These are phyloP conservation scores for Gossypium rotundifolium DNA, from an alignment of 345 rosid species.

Conservation along the genomic window DNA sequence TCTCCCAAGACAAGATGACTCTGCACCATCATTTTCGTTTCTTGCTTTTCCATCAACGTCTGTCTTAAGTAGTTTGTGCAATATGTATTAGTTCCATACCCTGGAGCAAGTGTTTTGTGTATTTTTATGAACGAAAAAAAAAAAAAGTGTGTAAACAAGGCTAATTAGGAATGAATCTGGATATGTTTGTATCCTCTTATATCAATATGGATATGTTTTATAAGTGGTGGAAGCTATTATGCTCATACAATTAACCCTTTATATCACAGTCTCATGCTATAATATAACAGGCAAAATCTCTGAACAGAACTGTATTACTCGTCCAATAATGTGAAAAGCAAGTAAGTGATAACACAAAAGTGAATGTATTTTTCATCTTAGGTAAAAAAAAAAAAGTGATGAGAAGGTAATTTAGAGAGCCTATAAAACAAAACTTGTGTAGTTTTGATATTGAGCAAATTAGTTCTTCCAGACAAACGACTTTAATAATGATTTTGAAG, in stretches of 20 bases:
- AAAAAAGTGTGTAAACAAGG: neutral
- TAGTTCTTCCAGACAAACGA: too few species aligned
- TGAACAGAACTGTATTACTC: neutral
- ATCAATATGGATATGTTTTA: neutral
- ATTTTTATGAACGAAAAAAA: neutral
- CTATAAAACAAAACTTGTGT: too few species aligned
- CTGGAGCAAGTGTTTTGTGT: neutral
- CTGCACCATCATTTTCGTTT: neutral
- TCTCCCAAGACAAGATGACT: slow-evolving; percentile 6
- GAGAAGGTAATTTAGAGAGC: neutral
- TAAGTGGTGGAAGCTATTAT: neutral
- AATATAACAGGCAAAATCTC: too few species aligned
- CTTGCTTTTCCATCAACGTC: neutral
- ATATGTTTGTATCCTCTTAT: too few species aligned
- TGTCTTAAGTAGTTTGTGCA: neutral
- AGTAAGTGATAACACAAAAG: neutral
- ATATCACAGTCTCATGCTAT: too few species aligned
- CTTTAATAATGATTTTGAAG: too few species aligned
- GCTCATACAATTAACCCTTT: neutral
- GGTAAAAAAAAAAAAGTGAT: too few species aligned
- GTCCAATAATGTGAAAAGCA: neutral
- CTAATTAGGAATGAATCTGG: too few species aligned
- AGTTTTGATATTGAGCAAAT: too few species aligned
- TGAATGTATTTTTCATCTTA: too few species aligned
- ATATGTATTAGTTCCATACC: neutral